phyloP scores from a whole-genome alignment of 2,329 filamentous ascomycete species.

The Graphiopsis chlorocephala region DNA sequence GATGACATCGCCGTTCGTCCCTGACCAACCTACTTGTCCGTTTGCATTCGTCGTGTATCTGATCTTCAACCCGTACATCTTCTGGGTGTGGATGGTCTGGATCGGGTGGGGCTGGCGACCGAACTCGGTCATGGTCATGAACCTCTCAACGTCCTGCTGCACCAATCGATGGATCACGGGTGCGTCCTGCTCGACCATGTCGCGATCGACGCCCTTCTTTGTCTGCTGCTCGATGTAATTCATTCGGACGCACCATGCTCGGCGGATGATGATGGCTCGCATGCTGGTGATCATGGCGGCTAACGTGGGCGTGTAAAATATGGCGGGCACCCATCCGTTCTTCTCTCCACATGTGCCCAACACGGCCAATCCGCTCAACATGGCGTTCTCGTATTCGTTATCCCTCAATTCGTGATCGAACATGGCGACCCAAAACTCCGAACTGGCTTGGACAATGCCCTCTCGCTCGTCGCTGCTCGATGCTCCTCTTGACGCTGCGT shows the following conservation, averaged over 20 bases:
- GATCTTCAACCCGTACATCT: conserved; percentile 14
- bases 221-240: background rate
- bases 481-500: conserved; percentile 2
- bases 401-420: conserved; percentile 9
- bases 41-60: conserved; percentile 3
- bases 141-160: background rate
- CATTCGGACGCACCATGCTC: background rate
- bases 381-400: conserved; percentile 7
- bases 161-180: background rate
- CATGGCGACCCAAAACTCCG: conserved; percentile 10
- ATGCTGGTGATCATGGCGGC: conserved; percentile 5
- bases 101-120: background rate
- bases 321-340: conserved; percentile 3
- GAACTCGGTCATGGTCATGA: conserved; percentile 7
- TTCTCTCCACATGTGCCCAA: conserved; percentile 4
- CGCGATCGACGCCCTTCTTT: background rate
- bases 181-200: background rate
- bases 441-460: conserved; percentile 1
- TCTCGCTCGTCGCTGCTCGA: background rate
- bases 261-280: conserved; percentile 8
- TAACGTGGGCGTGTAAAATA: conserved; percentile 11
- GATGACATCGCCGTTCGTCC: background rate
- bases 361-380: conserved; percentile 8
- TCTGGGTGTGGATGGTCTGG: background rate
- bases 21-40: background rate